These are phyloP conservation scores for Nepenthes alata DNA, from an alignment of 179 eudicot species.

Conservation along the genomic window DNA sequence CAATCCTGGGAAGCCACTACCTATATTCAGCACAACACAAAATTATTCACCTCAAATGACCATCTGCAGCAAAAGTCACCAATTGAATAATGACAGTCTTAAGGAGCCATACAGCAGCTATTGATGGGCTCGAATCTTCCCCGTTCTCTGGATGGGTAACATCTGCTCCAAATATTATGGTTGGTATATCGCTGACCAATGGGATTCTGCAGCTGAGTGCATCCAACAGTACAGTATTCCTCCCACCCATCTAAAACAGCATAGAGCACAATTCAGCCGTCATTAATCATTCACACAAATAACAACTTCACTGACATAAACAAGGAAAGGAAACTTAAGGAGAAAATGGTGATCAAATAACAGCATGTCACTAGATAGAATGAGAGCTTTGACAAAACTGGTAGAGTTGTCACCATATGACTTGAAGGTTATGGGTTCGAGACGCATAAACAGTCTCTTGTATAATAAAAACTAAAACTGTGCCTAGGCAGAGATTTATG, in stretches of 20 bases:
- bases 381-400: not conserved
- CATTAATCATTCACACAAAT: not conserved
- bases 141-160: conserved; percentile 51
- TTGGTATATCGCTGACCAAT: conserved; percentile 45
- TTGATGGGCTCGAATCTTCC: conserved; percentile 54
- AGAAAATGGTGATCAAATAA: not conserved
- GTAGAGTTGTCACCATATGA: too few species aligned
- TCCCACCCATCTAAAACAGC: conserved; percentile 36
- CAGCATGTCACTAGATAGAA: not conserved
- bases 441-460: too few species aligned
- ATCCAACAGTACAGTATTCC: conserved; percentile 43
- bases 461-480: too few species aligned
- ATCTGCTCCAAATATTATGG: conserved; percentile 59
- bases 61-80: not conserved
- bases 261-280: not conserved
- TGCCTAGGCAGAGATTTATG: too few species aligned
- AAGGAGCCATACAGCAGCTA: conserved; percentile 34
- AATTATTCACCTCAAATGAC: not conserved
- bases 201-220: conserved; percentile 43
- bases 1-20: conserved; percentile 23
- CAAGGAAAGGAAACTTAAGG: too few species aligned
- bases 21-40: conserved; percentile 2
- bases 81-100: not conserved
- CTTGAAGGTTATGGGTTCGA: too few species aligned
- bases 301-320: not conserved